Evolutionary conservation across 2,329 filamentous ascomycete species (phyloP).

Genomic region (Cordyceps cicadae): DNA sequence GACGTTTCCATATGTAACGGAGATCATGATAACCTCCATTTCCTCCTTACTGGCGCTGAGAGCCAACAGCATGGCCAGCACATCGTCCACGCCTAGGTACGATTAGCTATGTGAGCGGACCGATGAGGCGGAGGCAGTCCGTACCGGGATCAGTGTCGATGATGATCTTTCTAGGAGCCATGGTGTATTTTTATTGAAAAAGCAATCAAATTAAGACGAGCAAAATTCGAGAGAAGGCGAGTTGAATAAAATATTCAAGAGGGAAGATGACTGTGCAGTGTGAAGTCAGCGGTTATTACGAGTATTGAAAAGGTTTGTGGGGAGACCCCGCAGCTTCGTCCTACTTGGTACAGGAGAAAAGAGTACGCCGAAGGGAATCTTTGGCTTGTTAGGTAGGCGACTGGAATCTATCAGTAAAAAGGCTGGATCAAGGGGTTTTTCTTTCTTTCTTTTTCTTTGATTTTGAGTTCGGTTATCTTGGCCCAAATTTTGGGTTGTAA

Average conservation of each 20-base stretch:
- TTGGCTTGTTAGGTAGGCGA: no score
- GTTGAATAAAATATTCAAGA: neutral
- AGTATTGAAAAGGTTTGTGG: neutral
- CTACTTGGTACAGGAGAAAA: neutral
- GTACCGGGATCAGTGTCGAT: slow-evolving; percentile 90
- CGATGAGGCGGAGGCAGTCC: slow-evolving; percentile 7
- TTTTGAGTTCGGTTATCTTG: neutral
- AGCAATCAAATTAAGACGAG: neutral
- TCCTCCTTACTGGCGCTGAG: slow-evolving; percentile 76
- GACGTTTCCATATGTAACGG: slow-evolving; percentile 90
- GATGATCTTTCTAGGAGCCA: slow-evolving; percentile 70
- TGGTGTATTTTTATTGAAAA: slow-evolving; percentile 22
- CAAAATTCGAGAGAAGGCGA: neutral
- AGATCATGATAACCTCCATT: slow-evolving; percentile 76
- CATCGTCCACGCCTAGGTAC: slow-evolving; percentile 73
- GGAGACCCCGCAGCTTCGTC: slow-evolving; percentile 7
- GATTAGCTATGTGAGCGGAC: slow-evolving; percentile 11
- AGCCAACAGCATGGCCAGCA: slow-evolving; percentile 79
- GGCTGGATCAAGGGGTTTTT: neutral
- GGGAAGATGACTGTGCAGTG: neutral
- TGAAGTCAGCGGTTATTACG: neutral
- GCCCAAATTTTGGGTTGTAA: neutral
- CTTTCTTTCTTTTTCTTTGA: no score
- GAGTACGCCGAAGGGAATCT: no score
- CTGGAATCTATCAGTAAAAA: neutral